Evolutionary conservation across 345 rosid genomes (phyloP).

Genomic region (Salix dunnii): DNA sequence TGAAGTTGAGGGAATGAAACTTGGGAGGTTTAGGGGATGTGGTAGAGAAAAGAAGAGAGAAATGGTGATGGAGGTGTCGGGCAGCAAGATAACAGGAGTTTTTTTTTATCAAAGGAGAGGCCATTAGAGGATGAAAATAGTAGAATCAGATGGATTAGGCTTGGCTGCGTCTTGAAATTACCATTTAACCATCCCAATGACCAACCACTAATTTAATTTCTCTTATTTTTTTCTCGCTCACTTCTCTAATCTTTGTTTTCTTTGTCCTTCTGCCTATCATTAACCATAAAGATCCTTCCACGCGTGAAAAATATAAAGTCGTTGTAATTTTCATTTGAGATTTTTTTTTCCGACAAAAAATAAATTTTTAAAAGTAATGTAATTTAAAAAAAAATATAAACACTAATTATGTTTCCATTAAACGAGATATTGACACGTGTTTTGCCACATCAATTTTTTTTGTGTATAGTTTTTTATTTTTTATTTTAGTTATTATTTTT

Average conservation of each 20-base stretch:
- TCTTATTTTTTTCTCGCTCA: not conserved
- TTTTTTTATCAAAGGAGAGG: slow-evolving; percentile 39
- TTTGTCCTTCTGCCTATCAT: not conserved
- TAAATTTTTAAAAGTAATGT: no score
- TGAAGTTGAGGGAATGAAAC: slow-evolving; percentile 8
- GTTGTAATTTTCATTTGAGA: no score
- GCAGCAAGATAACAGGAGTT: slow-evolving; percentile 21
- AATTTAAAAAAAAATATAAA: no score
- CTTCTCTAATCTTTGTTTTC: no score
- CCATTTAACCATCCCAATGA: not conserved
- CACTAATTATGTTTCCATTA: no score
- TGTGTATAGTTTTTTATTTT: no score
- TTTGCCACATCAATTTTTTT: no score
- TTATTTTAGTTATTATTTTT: no score
- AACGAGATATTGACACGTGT: no score
- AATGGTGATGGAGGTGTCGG: not conserved
- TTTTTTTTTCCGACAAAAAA: no score
- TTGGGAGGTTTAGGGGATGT: not conserved
- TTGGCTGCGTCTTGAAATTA: not conserved
- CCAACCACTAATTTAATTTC: not conserved
- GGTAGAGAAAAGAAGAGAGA: not conserved
- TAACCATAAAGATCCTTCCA: not conserved
- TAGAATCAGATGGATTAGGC: not conserved
- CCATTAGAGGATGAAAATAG: slow-evolving; percentile 26
- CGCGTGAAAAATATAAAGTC: no score